phyloP scores from a whole-genome alignment of 768 basidiomycete species.

The Leccinum broughii region DNA sequence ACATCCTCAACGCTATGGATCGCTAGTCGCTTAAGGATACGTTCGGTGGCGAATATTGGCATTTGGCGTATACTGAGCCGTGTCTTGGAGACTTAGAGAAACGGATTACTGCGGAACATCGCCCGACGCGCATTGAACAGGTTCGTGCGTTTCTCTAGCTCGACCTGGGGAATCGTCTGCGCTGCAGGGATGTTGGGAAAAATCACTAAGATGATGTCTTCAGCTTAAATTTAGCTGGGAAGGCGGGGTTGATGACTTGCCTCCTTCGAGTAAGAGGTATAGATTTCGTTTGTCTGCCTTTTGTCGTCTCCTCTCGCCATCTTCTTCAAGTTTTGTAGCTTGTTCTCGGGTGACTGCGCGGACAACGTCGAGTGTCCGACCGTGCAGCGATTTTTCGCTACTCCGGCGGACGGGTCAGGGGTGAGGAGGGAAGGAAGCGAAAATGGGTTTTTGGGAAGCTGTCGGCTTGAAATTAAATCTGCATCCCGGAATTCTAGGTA shows the following conservation, averaged over 20 bases:
- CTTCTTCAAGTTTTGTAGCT: slow-evolving; percentile 86
- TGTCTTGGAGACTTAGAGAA: slow-evolving; percentile 91
- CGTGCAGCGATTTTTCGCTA: slow-evolving; percentile 80
- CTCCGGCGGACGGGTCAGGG: slow-evolving; percentile 85
- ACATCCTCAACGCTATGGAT: slow-evolving; percentile 74
- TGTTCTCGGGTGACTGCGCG: slow-evolving; percentile 89
- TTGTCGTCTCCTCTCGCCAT: slow-evolving; percentile 78
- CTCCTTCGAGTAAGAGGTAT: slow-evolving; percentile 95
- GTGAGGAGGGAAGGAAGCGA: slow-evolving; percentile 86
- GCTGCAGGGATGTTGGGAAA: slow-evolving; percentile 86
- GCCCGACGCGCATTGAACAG: slow-evolving; percentile 85
- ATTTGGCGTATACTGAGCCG: slow-evolving; percentile 93
- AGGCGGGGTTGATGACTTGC: slow-evolving; percentile 39
- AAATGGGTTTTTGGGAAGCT: slow-evolving; percentile 83
- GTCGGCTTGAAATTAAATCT: not conserved
- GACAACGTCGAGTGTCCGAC: slow-evolving; percentile 90
- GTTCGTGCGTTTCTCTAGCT: slow-evolving; percentile 80
- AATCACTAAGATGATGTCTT: slow-evolving; percentile 60
- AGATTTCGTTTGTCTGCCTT: slow-evolving; percentile 95
- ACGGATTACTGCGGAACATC: slow-evolving; percentile 88
- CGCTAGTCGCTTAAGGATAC: slow-evolving; percentile 84
- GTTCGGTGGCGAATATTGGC: slow-evolving; percentile 87
- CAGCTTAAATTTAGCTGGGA: not conserved
- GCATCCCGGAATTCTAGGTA: slow-evolving; percentile 12
- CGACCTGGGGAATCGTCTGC: slow-evolving; percentile 62